Base-by-base conservation (phyloP, 2,329 filamentous ascomycete genomes). In the Beauveria asiatica region DNA sequence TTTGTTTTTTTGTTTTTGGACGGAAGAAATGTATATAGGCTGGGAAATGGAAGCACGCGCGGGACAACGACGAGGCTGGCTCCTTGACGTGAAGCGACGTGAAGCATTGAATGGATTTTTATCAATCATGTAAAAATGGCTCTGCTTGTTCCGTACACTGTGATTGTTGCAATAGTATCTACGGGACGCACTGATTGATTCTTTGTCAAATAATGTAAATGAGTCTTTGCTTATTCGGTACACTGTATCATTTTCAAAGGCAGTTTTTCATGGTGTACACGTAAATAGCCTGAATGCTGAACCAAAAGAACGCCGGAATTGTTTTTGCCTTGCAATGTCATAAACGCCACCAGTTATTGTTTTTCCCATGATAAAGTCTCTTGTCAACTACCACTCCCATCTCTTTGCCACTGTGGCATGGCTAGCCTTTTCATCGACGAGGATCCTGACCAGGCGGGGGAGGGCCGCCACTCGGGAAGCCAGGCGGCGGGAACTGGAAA, bases 401-500 rank as follows among this genome's bases (percentile, higher is more conserved):
- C 11, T 13, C 44, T n/a, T 16, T 19, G 13, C 5, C 16, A 33
- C 25, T 16, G 2, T 37, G n/a, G n/a, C 48, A 23, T 13, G 44
- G 23, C 21, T 21, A 46, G 21, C 44, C 21, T 9, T 37, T 16
- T 19, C 27, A 51, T 23, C 53, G 44, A 17, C 46, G 59, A 57
- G 52, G 53, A 52, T 54, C 64, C 23, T 66, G 68, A 25, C 68
- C 68, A 5, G 70, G 65, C 45, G 61, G 69, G 61, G 63, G 64
- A 1, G 65, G 65, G 10, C 56, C 55, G 19, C 69, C 66, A 21
- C 57, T 65, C 21, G 60, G 62, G 25, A 64, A 64, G 62, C 71
- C 67, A 1, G 70, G 66, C 30, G 30, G 49, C 0, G 75, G 70
- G 25, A 75, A 74, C 9, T 76, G 76, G 52, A 79, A 78, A 41